Evolutionary conservation across 2,329 filamentous ascomycete species (phyloP), one percentile per base, ranked within the genome.

Genomic region (Pestalotiopsis sp.): DNA sequence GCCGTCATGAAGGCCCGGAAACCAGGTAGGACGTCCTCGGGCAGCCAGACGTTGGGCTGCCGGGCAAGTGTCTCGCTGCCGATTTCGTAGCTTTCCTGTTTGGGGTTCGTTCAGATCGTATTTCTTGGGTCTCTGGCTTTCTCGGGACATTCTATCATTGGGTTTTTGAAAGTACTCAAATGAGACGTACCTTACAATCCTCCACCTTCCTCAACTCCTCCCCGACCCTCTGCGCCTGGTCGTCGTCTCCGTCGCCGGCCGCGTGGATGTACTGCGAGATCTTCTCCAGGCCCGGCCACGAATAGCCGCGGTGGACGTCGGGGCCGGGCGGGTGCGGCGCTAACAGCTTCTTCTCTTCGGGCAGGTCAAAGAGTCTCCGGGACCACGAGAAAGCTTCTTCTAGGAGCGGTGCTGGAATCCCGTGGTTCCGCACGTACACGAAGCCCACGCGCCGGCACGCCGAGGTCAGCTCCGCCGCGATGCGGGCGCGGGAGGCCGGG

Each of bases 291-390:
- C 86, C 86, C 0, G 85, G 84, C 80, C 84, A 85, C 1, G 85
- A 87, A 72, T 88, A 88, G n/a, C 86, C 86, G 62, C 86, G 81
- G 73, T 88, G 85, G 2, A 86, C 80, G 11, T 77, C 79, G 69
- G 82, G 83, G 9, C 85, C 85, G 64, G 75, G 74, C 11, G 78
- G 78, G 67, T 80, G 78, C 38, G 78, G 78, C 41, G 78, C 79
- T 58, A 77, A 73, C 78, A 80, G 79, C 68, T 80, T 79, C 57
- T 74, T 73, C 65, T 80, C 77, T 4, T 73, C 23, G 1, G 78
- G 74, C 12, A 81, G 71, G 64, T 75, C 76, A 36, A 80, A 80
- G 20, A 80, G 73, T 38, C 70, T 73, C 64, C 73, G 72, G 1
- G 76, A 75, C 79, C 78, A 81, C 17, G 49, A 38, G 66, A 83